Conservation (phyloP, 192 early-diverging fungal species). For the Linnemannia exigua region DNA sequence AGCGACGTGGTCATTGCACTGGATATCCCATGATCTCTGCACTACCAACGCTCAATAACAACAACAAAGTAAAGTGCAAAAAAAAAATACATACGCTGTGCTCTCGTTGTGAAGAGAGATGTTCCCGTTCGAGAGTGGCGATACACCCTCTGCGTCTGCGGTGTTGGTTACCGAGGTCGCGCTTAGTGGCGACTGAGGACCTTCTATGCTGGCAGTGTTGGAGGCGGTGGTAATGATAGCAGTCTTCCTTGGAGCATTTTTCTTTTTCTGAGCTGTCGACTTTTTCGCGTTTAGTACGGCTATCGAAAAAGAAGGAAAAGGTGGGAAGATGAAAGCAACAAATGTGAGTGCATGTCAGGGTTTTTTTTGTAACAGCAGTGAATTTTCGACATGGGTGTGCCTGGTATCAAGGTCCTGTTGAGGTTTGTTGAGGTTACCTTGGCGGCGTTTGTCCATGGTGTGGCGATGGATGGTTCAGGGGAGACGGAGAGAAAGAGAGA, state of each 20-base stretch:
- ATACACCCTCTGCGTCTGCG: slow-evolving; percentile 1
- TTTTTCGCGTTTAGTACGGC: slow-evolving; percentile 54
- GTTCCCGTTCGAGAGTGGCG: slow-evolving; percentile 17
- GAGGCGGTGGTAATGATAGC: not conserved
- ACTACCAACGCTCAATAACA: not conserved
- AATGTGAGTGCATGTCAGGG: not conserved
- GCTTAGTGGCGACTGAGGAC: slow-evolving; percentile 8
- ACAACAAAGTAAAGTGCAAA: not conserved
- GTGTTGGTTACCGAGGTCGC: not conserved
- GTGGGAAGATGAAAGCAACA: not conserved
- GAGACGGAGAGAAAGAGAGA: not conserved
- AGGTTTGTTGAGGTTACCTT: slow-evolving; percentile 22
- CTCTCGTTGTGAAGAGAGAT: not conserved
- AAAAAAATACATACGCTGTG: slow-evolving; percentile 18
- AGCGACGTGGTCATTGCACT: not conserved
- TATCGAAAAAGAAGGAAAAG: slow-evolving; percentile 5
- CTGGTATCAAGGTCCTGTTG: not conserved
- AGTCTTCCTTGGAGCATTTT: slow-evolving; percentile 25
- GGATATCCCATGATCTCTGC: not conserved
- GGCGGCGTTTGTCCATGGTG: slow-evolving; percentile 50
- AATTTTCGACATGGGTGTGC: not conserved
- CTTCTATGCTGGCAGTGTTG: not conserved
- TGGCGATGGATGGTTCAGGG: not conserved
- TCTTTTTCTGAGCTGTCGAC: slow-evolving; percentile 48
- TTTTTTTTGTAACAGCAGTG: not conserved